Percentiles rank a stretch among this genome's conserved stretches.
phyloP scores from a whole-genome alignment of 306 rosid genomes.

The Quercus bicolor region DNA sequence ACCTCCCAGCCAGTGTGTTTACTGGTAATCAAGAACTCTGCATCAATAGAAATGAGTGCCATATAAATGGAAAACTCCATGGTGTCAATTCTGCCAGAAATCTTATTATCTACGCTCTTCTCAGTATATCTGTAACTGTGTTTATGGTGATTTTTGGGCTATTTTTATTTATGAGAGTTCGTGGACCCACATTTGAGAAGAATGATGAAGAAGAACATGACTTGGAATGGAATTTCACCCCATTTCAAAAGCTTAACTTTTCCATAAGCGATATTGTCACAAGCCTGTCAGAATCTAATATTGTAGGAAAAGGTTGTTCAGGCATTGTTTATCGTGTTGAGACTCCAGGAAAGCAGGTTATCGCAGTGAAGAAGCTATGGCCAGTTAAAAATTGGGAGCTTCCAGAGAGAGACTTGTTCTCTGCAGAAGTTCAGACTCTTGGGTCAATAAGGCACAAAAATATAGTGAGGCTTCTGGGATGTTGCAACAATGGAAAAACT shows the following conservation, averaged over 20 bases:
- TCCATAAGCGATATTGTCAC: constrained; percentile 63
- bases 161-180: constrained; percentile 49
- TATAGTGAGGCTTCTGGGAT: constrained; percentile 86
- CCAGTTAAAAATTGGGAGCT: constrained; percentile 53
- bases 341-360: constrained; percentile 70
- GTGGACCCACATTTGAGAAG: constrained; percentile 36
- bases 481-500: constrained; percentile 72
- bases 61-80: constrained; percentile 21
- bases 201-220: constrained; percentile 42
- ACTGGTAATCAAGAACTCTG: constrained; percentile 74
- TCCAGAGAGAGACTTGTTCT: constrained; percentile 64
- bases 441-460: constrained; percentile 92
- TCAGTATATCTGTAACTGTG: constrained; percentile 55
- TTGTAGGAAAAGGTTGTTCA: constrained; percentile 85
- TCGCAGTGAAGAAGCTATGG: constrained; percentile 98
- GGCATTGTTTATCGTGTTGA: constrained; percentile 90
- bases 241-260: constrained; percentile 85
- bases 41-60: constrained; percentile 46
- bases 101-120: constrained; percentile 49
- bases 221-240: constrained; percentile 81
- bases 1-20: constrained; percentile 60
- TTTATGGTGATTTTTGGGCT: constrained; percentile 49
- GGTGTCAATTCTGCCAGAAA: constrained; percentile 47
- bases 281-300: constrained; percentile 65
- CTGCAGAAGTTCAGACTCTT: constrained; percentile 80